A percentile compares a stretch with the other conserved stretches of the same genome.
Evolutionary conservation across 73 alveolate species (phyloP).

Genomic region (Durusdinium trenchii): DNA sequence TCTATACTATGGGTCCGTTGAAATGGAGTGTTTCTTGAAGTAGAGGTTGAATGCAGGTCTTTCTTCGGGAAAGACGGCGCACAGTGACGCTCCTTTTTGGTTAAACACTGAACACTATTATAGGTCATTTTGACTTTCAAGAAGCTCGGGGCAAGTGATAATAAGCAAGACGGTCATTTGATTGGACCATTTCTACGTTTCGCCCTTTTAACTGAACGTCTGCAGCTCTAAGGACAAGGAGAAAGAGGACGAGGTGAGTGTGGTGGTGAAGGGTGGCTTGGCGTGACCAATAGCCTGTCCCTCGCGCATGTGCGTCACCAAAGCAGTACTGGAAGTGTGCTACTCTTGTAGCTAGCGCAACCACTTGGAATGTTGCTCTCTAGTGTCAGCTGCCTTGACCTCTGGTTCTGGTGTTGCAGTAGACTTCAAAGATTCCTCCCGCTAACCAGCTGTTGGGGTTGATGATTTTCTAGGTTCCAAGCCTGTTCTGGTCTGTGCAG

Average conservation of each 20-base stretch:
- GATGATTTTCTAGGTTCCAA: no score
- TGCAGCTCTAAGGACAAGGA: conserved; percentile 16
- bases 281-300: not conserved
- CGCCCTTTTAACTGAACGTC: not conserved
- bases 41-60: no score
- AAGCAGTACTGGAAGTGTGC: not conserved
- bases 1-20: no score
- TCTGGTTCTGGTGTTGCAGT: not conserved
- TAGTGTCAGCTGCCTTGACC: not conserved
- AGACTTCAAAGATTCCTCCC: not conserved
- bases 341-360: not conserved
- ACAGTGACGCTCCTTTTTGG: no score
- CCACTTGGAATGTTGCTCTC: not conserved
- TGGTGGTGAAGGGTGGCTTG: conserved; percentile 43
- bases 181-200: not conserved
- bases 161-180: not conserved
- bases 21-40: no score
- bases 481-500: no score
- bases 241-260: conserved; percentile 70
- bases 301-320: not conserved
- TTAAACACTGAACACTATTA: no score
- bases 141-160: not conserved
- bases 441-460: not conserved
- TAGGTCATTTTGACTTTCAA: not conserved
- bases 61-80: no score